Evolutionary conservation across 2,329 filamentous ascomycete genomes (phyloP), one percentile per base, ranked within the genome.

Genomic region (Arthrobotrys megalospora): DNA sequence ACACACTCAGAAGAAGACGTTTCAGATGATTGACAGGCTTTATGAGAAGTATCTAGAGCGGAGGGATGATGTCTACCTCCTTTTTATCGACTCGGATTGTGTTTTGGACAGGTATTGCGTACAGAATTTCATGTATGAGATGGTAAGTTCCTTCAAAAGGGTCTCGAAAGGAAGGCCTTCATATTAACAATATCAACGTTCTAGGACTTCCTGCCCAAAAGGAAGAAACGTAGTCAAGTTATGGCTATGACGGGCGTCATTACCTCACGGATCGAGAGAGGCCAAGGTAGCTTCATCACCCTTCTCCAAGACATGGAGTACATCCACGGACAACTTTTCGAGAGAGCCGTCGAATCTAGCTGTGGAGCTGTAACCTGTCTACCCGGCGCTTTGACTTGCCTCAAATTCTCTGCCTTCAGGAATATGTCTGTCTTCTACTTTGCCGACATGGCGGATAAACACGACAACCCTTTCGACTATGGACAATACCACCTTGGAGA

Each of bases 341-440:
- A 99, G 84, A 91, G 95, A 70, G 96, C 94, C 0, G 94, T 98
- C 36, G 95, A 99, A 83, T 97, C 95, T 4, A 93, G 92, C 6
- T 97, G 95, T 83, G 95, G 95, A 65, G 90, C 95, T 5, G 95
- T 99, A 58, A 98, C 95, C 38, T 99, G 95, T 84, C 87, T 99
- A 58, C 96, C 96, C 0, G 95, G 96, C 32, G 95, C 95, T n/a
- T 86, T 98, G 81, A 98, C 95, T 0, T 97, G 97, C 86, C 87
- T 99, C 67, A 93, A 96, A 66, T 97, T 97, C 85, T 97, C 95
- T 1, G 96, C 96, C 4, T 98, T 99, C 85, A 89, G 94, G 73
- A 92, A 92, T 82, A 97, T 99, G 94, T 93, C 95, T 82, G 97
- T 96, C 83, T 97, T 97, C 85, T 98, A 99, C 85, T 99, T 99